These are phyloP conservation scores for Cardamine occulta DNA, from an alignment of 345 rosid species.

Conservation along the genomic window DNA sequence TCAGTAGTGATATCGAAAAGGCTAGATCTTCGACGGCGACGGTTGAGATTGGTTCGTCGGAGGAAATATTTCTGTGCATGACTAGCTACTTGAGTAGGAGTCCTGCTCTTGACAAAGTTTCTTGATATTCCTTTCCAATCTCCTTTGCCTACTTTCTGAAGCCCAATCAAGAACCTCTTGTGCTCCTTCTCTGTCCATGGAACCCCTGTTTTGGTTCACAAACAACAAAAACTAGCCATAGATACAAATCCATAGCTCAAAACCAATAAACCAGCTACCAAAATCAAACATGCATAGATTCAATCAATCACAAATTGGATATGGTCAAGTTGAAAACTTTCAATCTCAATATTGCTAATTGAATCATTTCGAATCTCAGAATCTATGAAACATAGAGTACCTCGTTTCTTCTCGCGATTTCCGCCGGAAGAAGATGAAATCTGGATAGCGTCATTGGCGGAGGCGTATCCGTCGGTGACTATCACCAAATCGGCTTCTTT, in stretches of 20 bases:
- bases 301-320: constrained; percentile 19
- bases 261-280: not conserved
- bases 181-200: constrained; percentile 99
- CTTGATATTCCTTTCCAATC: constrained; percentile 97
- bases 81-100: constrained; percentile 98
- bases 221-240: not conserved
- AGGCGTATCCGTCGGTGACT: constrained; percentile 62
- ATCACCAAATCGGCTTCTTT: constrained; percentile 27
- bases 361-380: constrained; percentile 13
- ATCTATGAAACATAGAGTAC: constrained; percentile 38
- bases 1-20: constrained; percentile 96
- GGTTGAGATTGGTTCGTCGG: constrained; percentile 77
- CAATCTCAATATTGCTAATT: not conserved
- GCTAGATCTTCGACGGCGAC: constrained; percentile 94
- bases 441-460: constrained; percentile 79
- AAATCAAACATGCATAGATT: constrained; percentile 38
- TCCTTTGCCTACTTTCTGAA: constrained; percentile 90
- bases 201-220: constrained; percentile 54
- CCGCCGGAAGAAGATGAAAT: constrained; percentile 49
- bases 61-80: constrained; percentile 98
- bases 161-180: constrained; percentile 81
- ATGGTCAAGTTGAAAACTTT: not conserved
- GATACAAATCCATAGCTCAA: constrained; percentile 6
- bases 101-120: constrained; percentile 86
- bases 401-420: constrained; percentile 87